Percentiles rank a stretch among this genome's conserved stretches.
phyloP scores from a whole-genome alignment of 148 eudicot genomes.

The Selenicereus undatus region DNA sequence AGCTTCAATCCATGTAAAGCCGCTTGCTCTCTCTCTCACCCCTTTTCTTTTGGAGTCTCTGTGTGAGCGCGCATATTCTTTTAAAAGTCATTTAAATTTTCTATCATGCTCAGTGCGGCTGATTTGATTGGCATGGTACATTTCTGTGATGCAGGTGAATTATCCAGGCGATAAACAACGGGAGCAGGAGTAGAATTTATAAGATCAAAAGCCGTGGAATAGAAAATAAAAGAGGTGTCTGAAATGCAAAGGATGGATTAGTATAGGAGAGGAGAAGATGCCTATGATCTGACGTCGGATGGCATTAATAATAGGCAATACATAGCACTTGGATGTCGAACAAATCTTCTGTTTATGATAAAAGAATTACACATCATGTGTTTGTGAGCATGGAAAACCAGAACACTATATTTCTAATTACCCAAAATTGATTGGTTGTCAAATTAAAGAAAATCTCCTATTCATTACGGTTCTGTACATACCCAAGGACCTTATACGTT shows the following conservation, averaged over 20 bases:
- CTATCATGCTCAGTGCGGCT: neutral
- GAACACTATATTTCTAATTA: neutral
- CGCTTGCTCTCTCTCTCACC: neutral
- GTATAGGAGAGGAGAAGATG: neutral
- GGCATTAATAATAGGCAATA: neutral
- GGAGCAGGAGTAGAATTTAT: neutral
- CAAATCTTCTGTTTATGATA: neutral
- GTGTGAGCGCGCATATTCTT: neutral
- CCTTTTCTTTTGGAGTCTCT: neutral
- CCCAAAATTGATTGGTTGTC: neutral
- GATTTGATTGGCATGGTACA: neutral
- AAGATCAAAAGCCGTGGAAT: neutral
- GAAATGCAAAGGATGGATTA: neutral
- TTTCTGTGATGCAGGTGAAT: conserved; percentile 7
- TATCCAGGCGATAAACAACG: neutral
- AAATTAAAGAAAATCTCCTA: too few species aligned
- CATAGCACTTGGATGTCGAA: neutral
- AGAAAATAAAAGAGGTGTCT: neutral
- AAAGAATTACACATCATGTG: neutral
- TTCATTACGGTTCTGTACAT: too few species aligned
- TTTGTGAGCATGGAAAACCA: neutral
- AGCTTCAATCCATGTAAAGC: conserved; percentile 72
- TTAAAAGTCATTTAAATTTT: neutral
- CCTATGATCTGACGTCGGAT: neutral
- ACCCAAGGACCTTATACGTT: too few species aligned